Evolutionary conservation across 225 moss, liverwort and hornwort genomes (phyloP).

Genomic region (Takakia lepidozioides): DNA sequence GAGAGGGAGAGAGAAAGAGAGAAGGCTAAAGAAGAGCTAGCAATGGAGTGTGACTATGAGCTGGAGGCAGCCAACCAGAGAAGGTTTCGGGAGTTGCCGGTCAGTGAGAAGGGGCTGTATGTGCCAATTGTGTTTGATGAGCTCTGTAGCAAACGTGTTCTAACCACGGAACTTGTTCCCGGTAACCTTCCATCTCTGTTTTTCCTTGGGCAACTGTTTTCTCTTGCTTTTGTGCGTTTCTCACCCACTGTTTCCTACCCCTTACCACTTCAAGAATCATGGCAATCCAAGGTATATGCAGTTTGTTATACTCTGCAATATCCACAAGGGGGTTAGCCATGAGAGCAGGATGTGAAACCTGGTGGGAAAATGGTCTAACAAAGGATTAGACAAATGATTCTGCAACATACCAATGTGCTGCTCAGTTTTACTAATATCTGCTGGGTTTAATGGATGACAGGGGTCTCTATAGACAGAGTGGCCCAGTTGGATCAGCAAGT

Average conservation of each 20-base stretch:
- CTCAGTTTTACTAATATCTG: background rate
- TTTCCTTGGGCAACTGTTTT: background rate
- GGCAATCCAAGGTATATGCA: no score
- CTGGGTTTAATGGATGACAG: conserved; percentile 24
- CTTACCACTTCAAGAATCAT: background rate
- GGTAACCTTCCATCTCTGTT: conserved; percentile 26
- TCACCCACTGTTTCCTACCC: background rate
- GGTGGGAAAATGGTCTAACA: no score
- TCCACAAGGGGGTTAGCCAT: no score
- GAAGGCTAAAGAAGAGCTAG: conserved; percentile 95
- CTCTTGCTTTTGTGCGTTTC: background rate
- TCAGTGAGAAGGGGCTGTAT: conserved; percentile 52
- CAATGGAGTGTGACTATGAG: conserved; percentile 83
- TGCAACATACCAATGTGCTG: no score
- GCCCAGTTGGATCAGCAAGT: conserved; percentile 64
- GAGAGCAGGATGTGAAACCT: no score
- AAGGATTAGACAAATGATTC: no score
- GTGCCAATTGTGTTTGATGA: conserved; percentile 88
- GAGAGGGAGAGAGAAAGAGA: no score
- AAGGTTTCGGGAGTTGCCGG: conserved; percentile 59
- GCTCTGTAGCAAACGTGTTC: conserved; percentile 64
- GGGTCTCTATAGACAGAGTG: conserved; percentile 77
- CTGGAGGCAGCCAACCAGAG: conserved; percentile 72
- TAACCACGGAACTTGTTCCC: conserved; percentile 88
- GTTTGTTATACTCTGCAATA: background rate